A percentile compares a stretch with the other conserved stretches of the same genome.
These are phyloP conservation scores for Backusella tuberculispora DNA, from an alignment of 192 early-diverging fungal genomes.

Conservation along the genomic window DNA sequence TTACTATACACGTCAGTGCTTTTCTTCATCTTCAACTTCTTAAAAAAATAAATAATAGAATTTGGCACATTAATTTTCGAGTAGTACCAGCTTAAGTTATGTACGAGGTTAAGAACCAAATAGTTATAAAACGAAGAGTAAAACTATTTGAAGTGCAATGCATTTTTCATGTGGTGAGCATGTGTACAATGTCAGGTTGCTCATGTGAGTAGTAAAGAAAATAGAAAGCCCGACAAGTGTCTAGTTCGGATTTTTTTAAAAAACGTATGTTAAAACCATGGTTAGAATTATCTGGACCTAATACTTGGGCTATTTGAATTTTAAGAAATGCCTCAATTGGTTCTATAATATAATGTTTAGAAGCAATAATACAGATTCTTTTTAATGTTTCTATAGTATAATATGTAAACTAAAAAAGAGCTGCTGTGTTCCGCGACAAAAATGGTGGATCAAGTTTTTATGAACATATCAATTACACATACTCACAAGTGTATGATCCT, in stretches of 20 bases:
- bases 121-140: neutral
- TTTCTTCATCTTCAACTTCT: neutral
- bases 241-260: neutral
- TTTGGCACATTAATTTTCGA: neutral
- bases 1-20: too few species aligned
- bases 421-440: neutral
- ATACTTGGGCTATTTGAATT: neutral
- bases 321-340: neutral
- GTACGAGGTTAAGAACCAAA: neutral
- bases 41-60: neutral
- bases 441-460: neutral
- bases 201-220: neutral
- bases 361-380: too few species aligned
- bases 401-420: neutral
- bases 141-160: neutral
- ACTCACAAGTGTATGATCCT: neutral
- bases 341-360: too few species aligned
- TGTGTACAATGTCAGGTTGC: neutral
- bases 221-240: neutral
- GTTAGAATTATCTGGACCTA: neutral
- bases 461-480: neutral
- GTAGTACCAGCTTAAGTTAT: neutral
- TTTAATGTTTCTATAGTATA: too few species aligned
- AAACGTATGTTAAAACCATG: too few species aligned
- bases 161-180: slow-evolving; percentile 2